These are phyloP conservation scores for Magnusiomyces magnusii DNA, from an alignment of 1,139 yeast genomes.

Conservation along the genomic window DNA sequence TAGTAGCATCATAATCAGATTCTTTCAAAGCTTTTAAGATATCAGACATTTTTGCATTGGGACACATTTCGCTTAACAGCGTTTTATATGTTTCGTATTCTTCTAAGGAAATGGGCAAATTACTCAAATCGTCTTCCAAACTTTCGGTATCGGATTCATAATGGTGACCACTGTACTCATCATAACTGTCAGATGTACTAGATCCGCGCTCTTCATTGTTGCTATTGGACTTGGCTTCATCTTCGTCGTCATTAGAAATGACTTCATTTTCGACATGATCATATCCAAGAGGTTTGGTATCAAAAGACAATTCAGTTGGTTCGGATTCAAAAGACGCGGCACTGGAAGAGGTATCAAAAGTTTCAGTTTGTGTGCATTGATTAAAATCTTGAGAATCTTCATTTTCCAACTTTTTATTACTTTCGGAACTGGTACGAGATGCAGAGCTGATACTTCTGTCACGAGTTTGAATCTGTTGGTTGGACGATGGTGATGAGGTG, in stretches of 20 bases:
- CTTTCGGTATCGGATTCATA: background rate
- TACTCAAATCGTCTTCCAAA: background rate
- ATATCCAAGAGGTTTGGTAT: background rate
- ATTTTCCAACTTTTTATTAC: too few relatives aligned
- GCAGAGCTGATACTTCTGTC: too few relatives aligned
- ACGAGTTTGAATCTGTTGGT: too few relatives aligned
- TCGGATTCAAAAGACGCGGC: background rate
- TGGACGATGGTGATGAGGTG: background rate
- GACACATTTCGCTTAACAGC: background rate
- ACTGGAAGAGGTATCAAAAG: background rate
- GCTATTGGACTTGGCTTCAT: background rate
- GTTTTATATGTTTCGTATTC: background rate
- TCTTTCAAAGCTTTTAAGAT: background rate
- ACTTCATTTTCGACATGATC: background rate
- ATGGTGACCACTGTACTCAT: background rate
- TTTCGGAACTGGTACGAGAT: too few relatives aligned
- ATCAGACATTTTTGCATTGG: background rate
- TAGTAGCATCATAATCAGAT: conserved; percentile 7
- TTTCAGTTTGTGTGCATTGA: background rate
- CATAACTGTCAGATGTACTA: background rate
- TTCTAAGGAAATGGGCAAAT: background rate
- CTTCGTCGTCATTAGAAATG: background rate
- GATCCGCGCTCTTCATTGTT: background rate
- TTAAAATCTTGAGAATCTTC: too few relatives aligned
- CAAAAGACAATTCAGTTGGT: background rate